These are phyloP conservation scores for Immersiporthe knoxdaviesiana DNA, from an alignment of 2,329 filamentous ascomycete genomes.

Conservation along the genomic window DNA sequence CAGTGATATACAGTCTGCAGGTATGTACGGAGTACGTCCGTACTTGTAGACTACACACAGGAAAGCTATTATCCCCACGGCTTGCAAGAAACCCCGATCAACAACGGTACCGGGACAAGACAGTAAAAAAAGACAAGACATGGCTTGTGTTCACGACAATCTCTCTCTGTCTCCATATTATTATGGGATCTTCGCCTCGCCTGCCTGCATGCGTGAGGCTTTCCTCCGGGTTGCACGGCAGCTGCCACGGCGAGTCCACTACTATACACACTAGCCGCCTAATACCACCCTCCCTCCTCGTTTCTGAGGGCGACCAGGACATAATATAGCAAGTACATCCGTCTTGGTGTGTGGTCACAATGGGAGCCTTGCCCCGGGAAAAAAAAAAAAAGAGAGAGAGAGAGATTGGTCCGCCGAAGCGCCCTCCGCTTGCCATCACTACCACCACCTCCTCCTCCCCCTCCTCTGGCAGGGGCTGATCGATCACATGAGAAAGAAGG, in stretches of 20 bases:
- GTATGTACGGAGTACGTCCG: no score
- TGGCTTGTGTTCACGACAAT: not conserved
- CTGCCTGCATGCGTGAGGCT: constrained; percentile 11
- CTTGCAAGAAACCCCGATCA: not conserved
- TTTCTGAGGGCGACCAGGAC: constrained; percentile 3
- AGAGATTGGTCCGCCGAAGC: not conserved
- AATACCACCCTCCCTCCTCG: not conserved
- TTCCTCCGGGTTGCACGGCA: not conserved
- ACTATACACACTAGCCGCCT: not conserved
- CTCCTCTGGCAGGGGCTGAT: not conserved
- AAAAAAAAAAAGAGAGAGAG: not conserved
- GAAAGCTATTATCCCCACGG: no score
- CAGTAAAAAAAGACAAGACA: constrained; percentile 1
- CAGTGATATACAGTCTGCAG: no score
- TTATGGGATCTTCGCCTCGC: not conserved
- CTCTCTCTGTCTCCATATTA: not conserved
- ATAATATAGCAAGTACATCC: not conserved
- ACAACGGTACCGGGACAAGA: not conserved
- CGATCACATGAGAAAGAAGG: not conserved
- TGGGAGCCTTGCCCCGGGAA: not conserved
- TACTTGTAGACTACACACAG: no score
- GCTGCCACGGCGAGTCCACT: constrained; percentile 4
- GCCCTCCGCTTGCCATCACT: not conserved
- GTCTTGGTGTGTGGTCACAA: not conserved
- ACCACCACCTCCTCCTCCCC: not conserved